Evolutionary conservation across 768 basidiomycete genomes (phyloP), one percentile per base, ranked within the genome.

Genomic region (Terana coerulea): DNA sequence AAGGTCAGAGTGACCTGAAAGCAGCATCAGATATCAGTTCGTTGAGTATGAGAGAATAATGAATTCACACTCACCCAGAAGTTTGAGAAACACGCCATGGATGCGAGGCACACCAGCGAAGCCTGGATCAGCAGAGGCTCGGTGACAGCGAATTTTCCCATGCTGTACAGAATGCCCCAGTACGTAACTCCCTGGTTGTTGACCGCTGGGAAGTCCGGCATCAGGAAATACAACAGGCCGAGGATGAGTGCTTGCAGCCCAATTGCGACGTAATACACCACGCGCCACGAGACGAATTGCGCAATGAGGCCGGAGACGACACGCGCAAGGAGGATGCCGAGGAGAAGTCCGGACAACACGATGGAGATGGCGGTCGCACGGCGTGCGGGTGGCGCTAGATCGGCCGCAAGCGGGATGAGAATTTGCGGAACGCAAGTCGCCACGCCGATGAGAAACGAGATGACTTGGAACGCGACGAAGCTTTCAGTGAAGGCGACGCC

Each of bases 121-220:
- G 74, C 70, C 62, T 93, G 90, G 9, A 91, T 74, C 17, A 93
- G 68, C 10, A 84, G 68, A 0, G 91, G 91, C 62, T 92, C 88
- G 0, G 85, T 91, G 34, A 83, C 72, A 0, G 83, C 71, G 57
- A 81, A 86, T 62, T 82, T 85, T 8, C 71, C 81, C 91, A 91
- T 91, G 5, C 82, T 84, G 67, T 70, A 77, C 22, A 89, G 65
- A 34, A 91, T 84, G 12, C 79, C 66, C 57, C 71, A 72, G 64
- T 92, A 92, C 1, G 79, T 78, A 52, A 90, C 43, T 28, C 77
- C 67, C 9, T 24, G 15, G 5, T 31, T 28, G 39, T 48, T 49
- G 60, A 85, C 90, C 7, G 84, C 78, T 1, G 88, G 91, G 60
- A 86, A 91, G 65, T 93, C 89, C 1, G 90, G 90, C n/a, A 91